Conservation (phyloP, 805 yeast genomes). For the Candida maltosa region DNA sequence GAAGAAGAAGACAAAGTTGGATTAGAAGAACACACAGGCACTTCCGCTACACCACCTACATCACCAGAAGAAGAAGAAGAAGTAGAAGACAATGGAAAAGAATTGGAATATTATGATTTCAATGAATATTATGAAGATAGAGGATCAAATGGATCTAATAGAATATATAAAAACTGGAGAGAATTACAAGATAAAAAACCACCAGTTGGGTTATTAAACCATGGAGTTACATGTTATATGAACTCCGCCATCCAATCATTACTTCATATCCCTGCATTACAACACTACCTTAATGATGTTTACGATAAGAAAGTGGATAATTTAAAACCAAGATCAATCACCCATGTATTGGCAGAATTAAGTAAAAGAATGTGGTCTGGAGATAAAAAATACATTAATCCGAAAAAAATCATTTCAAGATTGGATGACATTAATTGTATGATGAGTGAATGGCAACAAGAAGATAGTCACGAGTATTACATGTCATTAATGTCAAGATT, state of each 20-base stretch:
- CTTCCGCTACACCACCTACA: constrained; percentile 9
- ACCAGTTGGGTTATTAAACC: constrained; percentile 77
- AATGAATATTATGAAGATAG: constrained; percentile 57
- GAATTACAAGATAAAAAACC: constrained; percentile 45
- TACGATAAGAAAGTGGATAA: constrained; percentile 48
- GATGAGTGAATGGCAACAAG: constrained; percentile 98
- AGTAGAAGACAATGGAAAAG: constrained; percentile 13
- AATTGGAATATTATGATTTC: constrained; percentile 17
- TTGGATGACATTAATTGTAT: constrained; percentile 85
- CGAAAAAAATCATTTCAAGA: constrained; percentile 66
- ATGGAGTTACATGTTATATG: constrained; percentile 96
- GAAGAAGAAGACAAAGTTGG: constrained; percentile 7
- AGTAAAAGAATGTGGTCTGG: constrained; percentile 65
- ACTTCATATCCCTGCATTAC: constrained; percentile 87
- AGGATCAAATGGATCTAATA: constrained; percentile 58
- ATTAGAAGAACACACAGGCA: constrained; percentile 5
- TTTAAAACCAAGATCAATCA: constrained; percentile 56
- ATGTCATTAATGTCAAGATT: constrained; percentile 86
- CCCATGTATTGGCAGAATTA: constrained; percentile 65
- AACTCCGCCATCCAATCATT: constrained; percentile 91
- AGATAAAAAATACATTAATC: constrained; percentile 61
- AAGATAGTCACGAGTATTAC: constrained; percentile 95
- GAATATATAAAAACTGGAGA: constrained; percentile 75
- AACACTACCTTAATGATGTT: constrained; percentile 74
- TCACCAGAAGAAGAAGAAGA: constrained; percentile 10